phyloP scores from a whole-genome alignment of 2,329 filamentous ascomycete species.

The Fusarium sulawesiense region DNA sequence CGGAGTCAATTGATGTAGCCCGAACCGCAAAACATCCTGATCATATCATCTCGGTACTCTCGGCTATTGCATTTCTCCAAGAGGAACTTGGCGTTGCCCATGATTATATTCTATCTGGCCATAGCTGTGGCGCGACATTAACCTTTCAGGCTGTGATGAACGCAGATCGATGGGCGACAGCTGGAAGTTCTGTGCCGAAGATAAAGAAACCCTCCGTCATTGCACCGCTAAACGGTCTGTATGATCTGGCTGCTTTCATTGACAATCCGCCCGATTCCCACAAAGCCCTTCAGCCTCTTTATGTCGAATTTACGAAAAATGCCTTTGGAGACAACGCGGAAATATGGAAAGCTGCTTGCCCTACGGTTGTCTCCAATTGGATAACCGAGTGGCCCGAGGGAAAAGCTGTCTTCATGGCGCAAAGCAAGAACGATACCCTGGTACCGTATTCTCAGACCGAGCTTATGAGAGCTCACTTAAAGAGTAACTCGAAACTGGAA shows the following conservation, averaged over 20 bases:
- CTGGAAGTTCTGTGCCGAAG: rapidly evolving
- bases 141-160: neutral
- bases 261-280: neutral
- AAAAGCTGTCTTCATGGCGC: neutral
- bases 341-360: neutral
- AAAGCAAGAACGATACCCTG: neutral
- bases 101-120: neutral
- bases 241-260: conserved; percentile 3
- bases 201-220: neutral
- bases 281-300: neutral
- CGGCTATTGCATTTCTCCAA: neutral
- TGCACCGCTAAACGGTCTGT: conserved; percentile 1
- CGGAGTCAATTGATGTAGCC: neutral
- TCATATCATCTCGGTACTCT: neutral
- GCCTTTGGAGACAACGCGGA: neutral
- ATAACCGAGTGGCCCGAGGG: neutral
- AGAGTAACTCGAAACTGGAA: rapidly evolving
- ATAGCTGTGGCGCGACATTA: neutral
- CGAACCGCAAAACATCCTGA: conserved; percentile 2
- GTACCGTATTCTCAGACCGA: neutral
- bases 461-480: neutral
- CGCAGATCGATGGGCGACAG: neutral
- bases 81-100: neutral
- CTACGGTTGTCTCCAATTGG: neutral
- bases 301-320: neutral